Percentiles rank a stretch among this genome's conserved stretches.
Evolutionary conservation across 345 rosid species (phyloP).

Genomic region (Barbarea vulgaris): DNA sequence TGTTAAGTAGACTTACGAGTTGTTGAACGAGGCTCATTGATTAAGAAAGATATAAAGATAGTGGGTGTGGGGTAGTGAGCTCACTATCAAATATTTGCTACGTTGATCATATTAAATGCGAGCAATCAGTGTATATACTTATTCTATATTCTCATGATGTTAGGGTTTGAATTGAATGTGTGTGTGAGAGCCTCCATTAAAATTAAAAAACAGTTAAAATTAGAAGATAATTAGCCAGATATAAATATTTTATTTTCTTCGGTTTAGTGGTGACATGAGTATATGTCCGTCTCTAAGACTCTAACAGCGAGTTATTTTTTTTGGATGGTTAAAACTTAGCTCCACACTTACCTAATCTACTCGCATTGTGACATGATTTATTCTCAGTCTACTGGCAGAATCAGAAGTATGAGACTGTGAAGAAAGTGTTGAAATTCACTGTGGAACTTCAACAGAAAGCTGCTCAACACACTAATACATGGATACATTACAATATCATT

Average conservation of each 20-base stretch:
- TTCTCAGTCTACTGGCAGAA: too few relatives aligned
- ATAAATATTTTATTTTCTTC: background rate
- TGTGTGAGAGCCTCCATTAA: conserved; percentile 18
- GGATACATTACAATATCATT: too few relatives aligned
- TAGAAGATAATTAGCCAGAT: background rate
- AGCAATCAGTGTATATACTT: background rate
- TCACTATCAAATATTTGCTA: conserved; percentile 32
- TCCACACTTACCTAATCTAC: background rate
- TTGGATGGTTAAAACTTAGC: background rate
- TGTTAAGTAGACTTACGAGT: conserved; percentile 19
- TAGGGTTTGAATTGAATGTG: conserved; percentile 26
- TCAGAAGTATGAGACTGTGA: too few relatives aligned
- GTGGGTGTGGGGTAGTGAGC: conserved; percentile 37
- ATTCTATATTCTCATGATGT: conserved; percentile 36
- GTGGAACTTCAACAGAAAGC: too few relatives aligned
- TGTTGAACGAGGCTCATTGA: conserved; percentile 16
- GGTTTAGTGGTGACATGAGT: conserved; percentile 27
- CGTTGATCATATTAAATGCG: background rate
- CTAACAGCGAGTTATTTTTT: conserved; percentile 6
- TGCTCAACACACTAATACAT: too few relatives aligned
- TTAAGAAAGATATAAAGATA: conserved; percentile 32
- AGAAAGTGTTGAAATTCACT: too few relatives aligned
- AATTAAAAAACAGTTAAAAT: background rate
- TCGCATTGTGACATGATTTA: too few relatives aligned
- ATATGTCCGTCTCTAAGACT: conserved; percentile 1